A percentile compares a stretch with the other conserved stretches of the same genome.
Conservation (phyloP, 2,329 filamentous ascomycete genomes). For the Fusarium sp. region DNA sequence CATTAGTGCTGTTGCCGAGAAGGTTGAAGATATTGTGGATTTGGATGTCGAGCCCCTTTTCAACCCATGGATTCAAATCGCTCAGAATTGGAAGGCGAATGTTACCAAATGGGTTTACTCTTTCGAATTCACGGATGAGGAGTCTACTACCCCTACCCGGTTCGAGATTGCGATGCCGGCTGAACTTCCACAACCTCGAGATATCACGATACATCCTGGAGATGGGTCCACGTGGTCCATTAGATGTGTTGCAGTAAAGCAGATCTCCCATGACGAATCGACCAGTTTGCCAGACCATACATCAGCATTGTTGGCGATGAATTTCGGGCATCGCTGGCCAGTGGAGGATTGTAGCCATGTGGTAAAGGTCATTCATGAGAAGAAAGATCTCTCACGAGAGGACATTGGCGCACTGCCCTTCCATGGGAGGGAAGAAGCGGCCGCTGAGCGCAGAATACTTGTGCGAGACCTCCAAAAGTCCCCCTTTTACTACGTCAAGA, state of each 20-base stretch:
- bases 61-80: slow-evolving; percentile 63
- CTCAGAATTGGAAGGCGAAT: slow-evolving; percentile 56
- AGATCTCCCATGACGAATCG: slow-evolving; percentile 39
- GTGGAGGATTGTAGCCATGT: slow-evolving; percentile 58
- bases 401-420: slow-evolving; percentile 52
- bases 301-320: slow-evolving; percentile 59
- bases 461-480: slow-evolving; percentile 55
- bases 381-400: slow-evolving; percentile 44
- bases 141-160: slow-evolving; percentile 50
- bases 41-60: slow-evolving; percentile 55
- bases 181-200: slow-evolving; percentile 54
- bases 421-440: slow-evolving; percentile 42
- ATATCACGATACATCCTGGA: slow-evolving; percentile 59
- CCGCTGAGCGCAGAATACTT: slow-evolving; percentile 49
- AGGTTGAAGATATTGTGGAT: slow-evolving; percentile 56
- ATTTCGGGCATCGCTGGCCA: slow-evolving; percentile 63
- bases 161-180: slow-evolving; percentile 62
- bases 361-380: slow-evolving; percentile 56
- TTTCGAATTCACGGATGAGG: slow-evolving; percentile 54
- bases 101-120: slow-evolving; percentile 45
- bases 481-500: slow-evolving; percentile 59
- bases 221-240: slow-evolving; percentile 53
- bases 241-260: slow-evolving; percentile 34
- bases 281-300: slow-evolving; percentile 58
- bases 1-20: slow-evolving; percentile 57